Conservation (phyloP, 2,329 filamentous ascomycete genomes). For the Sporothrix euskadiensis region DNA sequence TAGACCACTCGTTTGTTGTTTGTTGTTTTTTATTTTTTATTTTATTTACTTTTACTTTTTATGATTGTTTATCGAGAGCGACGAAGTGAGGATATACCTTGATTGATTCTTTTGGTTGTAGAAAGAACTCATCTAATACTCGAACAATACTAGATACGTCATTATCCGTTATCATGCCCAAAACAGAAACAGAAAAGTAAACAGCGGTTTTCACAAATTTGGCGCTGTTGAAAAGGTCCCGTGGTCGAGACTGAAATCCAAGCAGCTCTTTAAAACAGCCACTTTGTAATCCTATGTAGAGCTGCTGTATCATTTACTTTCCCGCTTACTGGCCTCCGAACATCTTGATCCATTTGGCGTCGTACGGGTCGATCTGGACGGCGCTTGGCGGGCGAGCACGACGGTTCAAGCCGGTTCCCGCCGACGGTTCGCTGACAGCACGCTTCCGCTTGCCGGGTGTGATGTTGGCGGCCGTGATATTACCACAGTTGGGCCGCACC, state of each 20-base stretch:
- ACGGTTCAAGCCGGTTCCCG: neutral
- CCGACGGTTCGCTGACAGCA: conserved; percentile 2
- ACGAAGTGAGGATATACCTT: too few species aligned
- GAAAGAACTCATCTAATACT: neutral
- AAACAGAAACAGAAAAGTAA: neutral
- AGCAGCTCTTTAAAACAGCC: neutral
- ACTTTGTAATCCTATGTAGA: neutral
- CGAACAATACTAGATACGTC: conserved; percentile 17
- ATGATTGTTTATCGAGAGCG: neutral
- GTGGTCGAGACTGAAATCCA: neutral
- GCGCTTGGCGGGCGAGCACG: conserved; percentile 40
- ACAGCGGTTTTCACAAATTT: neutral
- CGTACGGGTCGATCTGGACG: conserved; percentile 49
- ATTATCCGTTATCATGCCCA: conserved; percentile 10
- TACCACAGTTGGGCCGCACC: conserved; percentile 56
- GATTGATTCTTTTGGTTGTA: neutral
- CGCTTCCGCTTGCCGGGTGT: conserved; percentile 39
- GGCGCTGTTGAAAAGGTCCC: neutral
- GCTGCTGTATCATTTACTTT: neutral
- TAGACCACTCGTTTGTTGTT: too few species aligned
- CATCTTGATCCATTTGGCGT: conserved; percentile 52
- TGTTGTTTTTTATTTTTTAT: neutral
- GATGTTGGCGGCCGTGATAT: conserved; percentile 48
- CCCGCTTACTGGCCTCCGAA: conserved; percentile 40
- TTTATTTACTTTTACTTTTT: neutral